Conservation (phyloP, 2,329 filamentous ascomycete genomes). For the Colletotrichum karsti region DNA sequence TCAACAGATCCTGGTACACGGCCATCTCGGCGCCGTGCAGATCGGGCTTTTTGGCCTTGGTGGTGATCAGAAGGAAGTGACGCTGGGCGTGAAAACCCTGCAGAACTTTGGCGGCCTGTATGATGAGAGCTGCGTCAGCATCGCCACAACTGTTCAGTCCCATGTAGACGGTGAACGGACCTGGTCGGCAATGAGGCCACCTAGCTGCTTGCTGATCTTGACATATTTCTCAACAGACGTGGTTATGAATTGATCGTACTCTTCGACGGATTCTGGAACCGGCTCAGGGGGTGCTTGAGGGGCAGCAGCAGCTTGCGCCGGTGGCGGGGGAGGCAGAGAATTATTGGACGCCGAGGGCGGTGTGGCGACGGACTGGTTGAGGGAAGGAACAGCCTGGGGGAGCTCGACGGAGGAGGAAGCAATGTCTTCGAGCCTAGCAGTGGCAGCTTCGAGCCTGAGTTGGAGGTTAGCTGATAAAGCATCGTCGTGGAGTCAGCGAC, state of each 20-base stretch:
- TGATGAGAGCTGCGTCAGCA: background rate
- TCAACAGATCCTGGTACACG: slow-evolving; percentile 79
- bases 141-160: background rate
- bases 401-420: slow-evolving; percentile 77
- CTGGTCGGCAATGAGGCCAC: slow-evolving; percentile 82
- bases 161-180: slow-evolving; percentile 51
- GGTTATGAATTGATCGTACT: slow-evolving; percentile 84
- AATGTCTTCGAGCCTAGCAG: slow-evolving; percentile 95
- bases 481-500: background rate
- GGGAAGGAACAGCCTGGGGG: slow-evolving; percentile 58
- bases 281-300: slow-evolving; percentile 61
- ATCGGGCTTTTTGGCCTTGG: slow-evolving; percentile 92
- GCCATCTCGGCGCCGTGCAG: slow-evolving; percentile 66
- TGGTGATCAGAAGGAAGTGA: slow-evolving; percentile 86
- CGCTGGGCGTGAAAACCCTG: slow-evolving; percentile 84
- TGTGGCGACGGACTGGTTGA: slow-evolving; percentile 48
- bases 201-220: slow-evolving; percentile 79
- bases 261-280: slow-evolving; percentile 81
- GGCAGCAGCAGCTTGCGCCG: slow-evolving; percentile 42
- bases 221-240: slow-evolving; percentile 81
- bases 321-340: slow-evolving; percentile 42
- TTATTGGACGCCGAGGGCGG: slow-evolving; percentile 38
- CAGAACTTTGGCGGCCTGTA: slow-evolving; percentile 60
- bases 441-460: slow-evolving; percentile 92
- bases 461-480: slow-evolving; percentile 53